These are phyloP conservation scores for Coemansia sp. DNA, from an alignment of 192 early-diverging fungal genomes.

Conservation along the genomic window DNA sequence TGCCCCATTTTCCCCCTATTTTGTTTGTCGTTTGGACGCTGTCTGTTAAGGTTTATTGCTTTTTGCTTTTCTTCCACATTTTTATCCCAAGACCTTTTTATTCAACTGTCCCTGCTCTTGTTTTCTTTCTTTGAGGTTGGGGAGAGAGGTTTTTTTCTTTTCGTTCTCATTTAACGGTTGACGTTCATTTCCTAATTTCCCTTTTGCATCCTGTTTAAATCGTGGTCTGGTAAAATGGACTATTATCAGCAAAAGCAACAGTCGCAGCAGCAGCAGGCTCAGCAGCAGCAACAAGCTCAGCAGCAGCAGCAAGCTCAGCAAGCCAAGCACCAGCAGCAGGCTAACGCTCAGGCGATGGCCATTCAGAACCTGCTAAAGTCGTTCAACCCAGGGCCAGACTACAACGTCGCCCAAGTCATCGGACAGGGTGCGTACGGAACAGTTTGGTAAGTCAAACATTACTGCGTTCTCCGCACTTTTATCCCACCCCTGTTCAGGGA, in stretches of 20 bases:
- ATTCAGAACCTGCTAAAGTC: slow-evolving; percentile 54
- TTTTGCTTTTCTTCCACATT: too few relatives aligned
- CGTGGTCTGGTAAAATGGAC: slow-evolving; percentile 16
- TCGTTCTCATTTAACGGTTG: background rate
- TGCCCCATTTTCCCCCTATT: too few relatives aligned
- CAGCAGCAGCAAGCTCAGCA: slow-evolving; percentile 37
- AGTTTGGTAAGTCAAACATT: slow-evolving; percentile 69
- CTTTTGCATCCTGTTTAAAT: slow-evolving; percentile 1
- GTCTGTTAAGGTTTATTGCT: too few relatives aligned
- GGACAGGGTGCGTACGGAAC: slow-evolving; percentile 93
- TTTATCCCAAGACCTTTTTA: too few relatives aligned
- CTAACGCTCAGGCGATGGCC: slow-evolving; percentile 42
- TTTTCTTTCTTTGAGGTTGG: too few relatives aligned
- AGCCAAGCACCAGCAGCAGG: slow-evolving; percentile 49
- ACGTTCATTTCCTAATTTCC: slow-evolving; percentile 6
- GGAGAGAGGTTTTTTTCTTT: background rate
- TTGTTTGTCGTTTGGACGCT: too few relatives aligned
- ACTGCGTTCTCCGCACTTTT: background rate
- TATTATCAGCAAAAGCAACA: slow-evolving; percentile 32
- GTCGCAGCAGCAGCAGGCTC: slow-evolving; percentile 9
- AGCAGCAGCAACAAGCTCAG: slow-evolving; percentile 29
- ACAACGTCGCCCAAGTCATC: slow-evolving; percentile 80
- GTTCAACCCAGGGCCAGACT: slow-evolving; percentile 79
- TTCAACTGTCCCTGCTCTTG: too few relatives aligned
- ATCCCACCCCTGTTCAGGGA: background rate